Evolutionary conservation across 805 yeast genomes (phyloP).

Genomic region (Kluyveromyces dobzhanskii): DNA sequence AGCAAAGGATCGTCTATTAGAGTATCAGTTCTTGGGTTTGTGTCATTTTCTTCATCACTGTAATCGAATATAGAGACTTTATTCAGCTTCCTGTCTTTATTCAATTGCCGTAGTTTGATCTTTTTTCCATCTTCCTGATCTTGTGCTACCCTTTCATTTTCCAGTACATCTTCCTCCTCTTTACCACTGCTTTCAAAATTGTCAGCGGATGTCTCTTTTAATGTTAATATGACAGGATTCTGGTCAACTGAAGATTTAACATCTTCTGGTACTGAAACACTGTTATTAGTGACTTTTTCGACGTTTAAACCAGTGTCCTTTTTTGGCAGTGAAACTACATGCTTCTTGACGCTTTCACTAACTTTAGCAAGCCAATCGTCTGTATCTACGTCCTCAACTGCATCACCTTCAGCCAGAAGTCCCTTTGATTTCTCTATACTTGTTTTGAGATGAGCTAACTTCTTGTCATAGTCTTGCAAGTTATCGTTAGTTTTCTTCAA

Average conservation of each 20-base stretch:
- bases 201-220: slow-evolving; percentile 36
- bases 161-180: slow-evolving; percentile 21
- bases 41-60: slow-evolving; percentile 15
- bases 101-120: slow-evolving; percentile 25
- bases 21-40: slow-evolving; percentile 8
- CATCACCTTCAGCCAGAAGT: not conserved
- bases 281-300: slow-evolving; percentile 13
- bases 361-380: slow-evolving; percentile 19
- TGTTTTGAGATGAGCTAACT: not conserved
- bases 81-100: slow-evolving; percentile 28
- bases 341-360: slow-evolving; percentile 11
- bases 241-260: slow-evolving; percentile 33
- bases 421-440: not conserved
- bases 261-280: slow-evolving; percentile 43
- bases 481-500: too few relatives aligned
- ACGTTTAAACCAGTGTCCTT: too few relatives aligned
- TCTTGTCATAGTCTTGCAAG: not conserved
- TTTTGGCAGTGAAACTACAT: slow-evolving; percentile 6
- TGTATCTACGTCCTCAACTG: slow-evolving; percentile 6
- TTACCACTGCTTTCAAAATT: slow-evolving; percentile 26
- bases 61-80: slow-evolving; percentile 8
- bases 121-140: slow-evolving; percentile 26
- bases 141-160: slow-evolving; percentile 19
- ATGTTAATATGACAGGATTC: slow-evolving; percentile 43
- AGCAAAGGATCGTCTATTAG: slow-evolving; percentile 13